phyloP scores from a whole-genome alignment of 2,329 filamentous ascomycete genomes.

The Calonectria leucothoes region DNA sequence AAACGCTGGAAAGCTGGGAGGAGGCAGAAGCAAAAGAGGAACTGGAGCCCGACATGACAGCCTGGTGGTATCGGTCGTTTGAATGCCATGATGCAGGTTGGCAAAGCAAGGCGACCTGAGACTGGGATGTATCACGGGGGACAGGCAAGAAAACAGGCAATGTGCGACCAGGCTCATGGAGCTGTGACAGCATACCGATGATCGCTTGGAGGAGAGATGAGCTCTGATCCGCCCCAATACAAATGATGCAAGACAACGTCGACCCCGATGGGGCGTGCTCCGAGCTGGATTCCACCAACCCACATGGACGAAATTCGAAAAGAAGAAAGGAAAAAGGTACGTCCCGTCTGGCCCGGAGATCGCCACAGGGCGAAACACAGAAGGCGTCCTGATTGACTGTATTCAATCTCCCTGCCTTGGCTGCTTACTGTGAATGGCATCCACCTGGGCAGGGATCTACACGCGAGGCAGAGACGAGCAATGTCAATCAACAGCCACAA shows the following conservation, averaged over 20 bases:
- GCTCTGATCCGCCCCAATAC: slow-evolving; percentile 2
- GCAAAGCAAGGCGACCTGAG: slow-evolving; percentile 1
- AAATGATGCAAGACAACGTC: slow-evolving; percentile 14
- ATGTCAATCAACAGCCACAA: background rate
- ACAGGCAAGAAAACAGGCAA: background rate
- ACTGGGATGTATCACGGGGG: slow-evolving; percentile 4
- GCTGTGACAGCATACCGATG: slow-evolving; percentile 1
- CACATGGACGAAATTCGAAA: background rate
- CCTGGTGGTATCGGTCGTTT: slow-evolving; percentile 1
- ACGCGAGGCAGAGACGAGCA: background rate
- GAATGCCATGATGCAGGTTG: slow-evolving; percentile 3
- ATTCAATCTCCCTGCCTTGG: background rate
- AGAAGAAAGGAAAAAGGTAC: background rate
- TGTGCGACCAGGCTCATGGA: background rate
- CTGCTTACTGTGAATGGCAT: background rate
- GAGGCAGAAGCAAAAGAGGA: background rate
- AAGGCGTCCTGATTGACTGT: slow-evolving; percentile 2
- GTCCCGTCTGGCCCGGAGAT: background rate
- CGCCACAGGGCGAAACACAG: slow-evolving; percentile 5
- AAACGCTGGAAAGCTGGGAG: background rate
- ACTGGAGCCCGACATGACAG: background rate
- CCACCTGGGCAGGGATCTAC: background rate
- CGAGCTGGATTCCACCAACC: background rate
- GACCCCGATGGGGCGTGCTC: slow-evolving; percentile 2
- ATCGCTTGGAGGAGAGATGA: background rate